Evolutionary conservation across 345 rosid species (phyloP).

Genomic region (Eucalyptus caleyi): DNA sequence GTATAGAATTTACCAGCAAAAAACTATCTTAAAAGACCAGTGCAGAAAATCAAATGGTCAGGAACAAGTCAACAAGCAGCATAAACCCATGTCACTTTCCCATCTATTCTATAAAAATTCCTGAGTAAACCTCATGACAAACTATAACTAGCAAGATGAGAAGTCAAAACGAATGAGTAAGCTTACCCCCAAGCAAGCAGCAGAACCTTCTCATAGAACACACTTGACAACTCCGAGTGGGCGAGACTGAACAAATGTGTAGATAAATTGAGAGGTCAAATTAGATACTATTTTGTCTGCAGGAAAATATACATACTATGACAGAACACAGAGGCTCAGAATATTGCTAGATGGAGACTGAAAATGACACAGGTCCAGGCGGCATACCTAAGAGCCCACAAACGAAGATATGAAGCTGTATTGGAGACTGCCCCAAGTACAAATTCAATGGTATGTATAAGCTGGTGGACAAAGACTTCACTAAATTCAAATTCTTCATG

Average conservation of each 20-base stretch:
- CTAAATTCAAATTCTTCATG: constrained; percentile 94
- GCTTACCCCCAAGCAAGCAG: constrained; percentile 83
- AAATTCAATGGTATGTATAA: constrained; percentile 96
- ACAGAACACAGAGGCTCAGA: neutral
- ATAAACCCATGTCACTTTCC: neutral
- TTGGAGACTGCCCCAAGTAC: constrained; percentile 98
- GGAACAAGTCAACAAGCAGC: neutral
- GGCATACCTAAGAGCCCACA: constrained; percentile 91
- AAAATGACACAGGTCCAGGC: neutral
- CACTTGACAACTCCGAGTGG: constrained; percentile 86
- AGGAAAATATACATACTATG: neutral
- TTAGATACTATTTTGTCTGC: neutral
- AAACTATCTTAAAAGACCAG: neutral
- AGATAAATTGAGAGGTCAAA: neutral
- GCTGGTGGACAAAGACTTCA: constrained; percentile 91
- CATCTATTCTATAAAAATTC: neutral
- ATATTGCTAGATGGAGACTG: neutral
- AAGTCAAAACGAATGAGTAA: neutral
- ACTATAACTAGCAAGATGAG: neutral
- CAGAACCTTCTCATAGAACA: constrained; percentile 96
- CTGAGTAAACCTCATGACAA: neutral
- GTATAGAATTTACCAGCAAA: neutral
- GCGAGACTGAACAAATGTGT: constrained; percentile 50
- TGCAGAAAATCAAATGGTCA: neutral
- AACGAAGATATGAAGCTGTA: constrained; percentile 93